Evolutionary conservation across 805 yeast species (phyloP), one percentile per base, ranked within the genome.

Genomic region (Ogataea haglerorum): DNA sequence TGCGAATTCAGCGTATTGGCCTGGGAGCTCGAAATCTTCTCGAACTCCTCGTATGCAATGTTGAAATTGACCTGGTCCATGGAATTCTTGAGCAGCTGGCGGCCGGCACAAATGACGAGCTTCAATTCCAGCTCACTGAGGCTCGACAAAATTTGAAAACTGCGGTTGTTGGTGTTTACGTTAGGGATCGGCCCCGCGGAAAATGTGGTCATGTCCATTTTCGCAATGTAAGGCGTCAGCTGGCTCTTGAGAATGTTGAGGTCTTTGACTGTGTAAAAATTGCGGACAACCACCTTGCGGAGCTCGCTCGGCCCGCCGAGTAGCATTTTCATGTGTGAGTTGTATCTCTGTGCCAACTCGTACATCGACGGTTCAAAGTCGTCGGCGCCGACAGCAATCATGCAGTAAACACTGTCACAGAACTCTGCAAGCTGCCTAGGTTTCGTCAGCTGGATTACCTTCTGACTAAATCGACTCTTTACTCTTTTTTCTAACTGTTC

Each of bases 401-500:
- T 45, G 16, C 47, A 34, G 16, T 42, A 54, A 10, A 78, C 76
- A 14, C 77, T 65, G 2, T 59, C 53, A 61, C 75, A 65, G 50
- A 82, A 85, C 10, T 68, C 73, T 1, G 72, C 76, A 2, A 78
- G 51, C 2, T 66, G 59, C 1, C 51, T 48, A 0, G 81, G 69
- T 36, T 78, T 79, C 18, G 75, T 75, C 26, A 88, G 67, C 13
- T 73, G 72, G 17, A 89, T 71, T 2, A 84, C 63, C 36, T 95
- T 67, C 56, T 91, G 96, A 13, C 93, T 81, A 59, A 90, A 93
- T 48, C 99, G 68, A 42, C 95, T 82, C 50, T 88, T 75, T 1
- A 93, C 98, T 53, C 99, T 73, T 56, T 91, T 93, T 56, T 93
- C 99, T 33, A 93, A 67, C 52, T 78, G 70, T 52, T 91, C 97